These are phyloP conservation scores for Leccinum rimulosum DNA, from an alignment of 768 basidiomycete species.

Conservation along the genomic window DNA sequence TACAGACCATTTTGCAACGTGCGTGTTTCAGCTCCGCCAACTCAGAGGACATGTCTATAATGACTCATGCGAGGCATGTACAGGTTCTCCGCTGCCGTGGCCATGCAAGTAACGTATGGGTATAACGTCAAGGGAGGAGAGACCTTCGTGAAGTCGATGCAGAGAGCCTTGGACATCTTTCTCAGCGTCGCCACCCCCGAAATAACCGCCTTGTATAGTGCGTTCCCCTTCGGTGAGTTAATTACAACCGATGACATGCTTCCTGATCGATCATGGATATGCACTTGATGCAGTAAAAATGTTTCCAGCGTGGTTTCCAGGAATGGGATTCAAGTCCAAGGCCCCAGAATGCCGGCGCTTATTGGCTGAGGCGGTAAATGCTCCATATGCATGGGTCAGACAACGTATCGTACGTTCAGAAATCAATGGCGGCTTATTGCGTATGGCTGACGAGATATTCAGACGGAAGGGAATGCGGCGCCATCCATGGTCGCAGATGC, in stretches of 20 bases:
- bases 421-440: neutral
- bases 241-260: neutral
- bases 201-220: neutral
- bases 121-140: neutral
- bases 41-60: neutral
- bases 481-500: neutral
- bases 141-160: neutral
- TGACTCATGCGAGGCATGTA: neutral
- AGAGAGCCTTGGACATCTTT: neutral
- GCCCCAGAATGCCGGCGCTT: neutral
- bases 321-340: neutral
- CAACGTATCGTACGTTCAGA: neutral
- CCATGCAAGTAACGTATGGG: neutral
- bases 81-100: neutral
- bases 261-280: neutral
- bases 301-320: neutral
- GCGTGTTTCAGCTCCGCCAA: neutral
- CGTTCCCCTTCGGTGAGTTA: neutral
- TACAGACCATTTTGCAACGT: neutral
- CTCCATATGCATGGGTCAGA: neutral
- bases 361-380: neutral
- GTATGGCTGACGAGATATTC: neutral
- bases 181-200: neutral
- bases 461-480: neutral
- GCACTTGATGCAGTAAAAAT: neutral